Evolutionary conservation across 768 basidiomycete genomes (phyloP).

Genomic region (Pulveroboletus sp.): DNA sequence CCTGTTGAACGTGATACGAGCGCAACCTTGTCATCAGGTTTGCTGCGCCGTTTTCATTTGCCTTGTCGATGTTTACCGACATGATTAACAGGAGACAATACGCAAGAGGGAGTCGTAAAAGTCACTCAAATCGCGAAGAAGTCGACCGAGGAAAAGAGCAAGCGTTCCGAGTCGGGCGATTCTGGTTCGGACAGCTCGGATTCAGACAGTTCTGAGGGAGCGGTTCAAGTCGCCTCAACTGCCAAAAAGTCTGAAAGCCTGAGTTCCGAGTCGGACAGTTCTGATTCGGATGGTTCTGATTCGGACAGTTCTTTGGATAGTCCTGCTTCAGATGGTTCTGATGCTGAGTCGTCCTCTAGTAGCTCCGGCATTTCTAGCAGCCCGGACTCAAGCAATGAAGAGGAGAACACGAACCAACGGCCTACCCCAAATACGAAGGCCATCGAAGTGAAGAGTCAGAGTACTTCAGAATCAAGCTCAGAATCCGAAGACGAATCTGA

Average conservation of each 20-base stretch:
- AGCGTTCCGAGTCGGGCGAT: conserved; percentile 8
- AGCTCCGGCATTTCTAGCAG: conserved; percentile 3
- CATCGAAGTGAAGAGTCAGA: neutral
- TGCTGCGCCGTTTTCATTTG: neutral
- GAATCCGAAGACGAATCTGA: conserved; percentile 21
- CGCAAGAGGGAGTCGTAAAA: neutral
- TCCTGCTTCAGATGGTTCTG: conserved; percentile 13
- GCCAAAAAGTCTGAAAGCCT: too few species aligned
- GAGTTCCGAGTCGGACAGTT: conserved; percentile 16
- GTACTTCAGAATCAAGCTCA: conserved; percentile 22
- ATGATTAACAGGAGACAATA: conserved; percentile 14
- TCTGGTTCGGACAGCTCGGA: conserved; percentile 16
- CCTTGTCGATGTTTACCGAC: neutral
- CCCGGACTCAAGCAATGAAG: conserved; percentile 17
- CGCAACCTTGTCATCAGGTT: conserved; percentile 38
- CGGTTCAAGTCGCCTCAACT: too few species aligned
- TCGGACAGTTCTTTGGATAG: conserved; percentile 13
- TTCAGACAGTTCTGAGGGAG: conserved; percentile 18
- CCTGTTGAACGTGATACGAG: conserved; percentile 36
- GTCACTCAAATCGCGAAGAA: conserved; percentile 1
- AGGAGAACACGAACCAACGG: conserved; percentile 1
- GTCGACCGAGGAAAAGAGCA: conserved; percentile 1
- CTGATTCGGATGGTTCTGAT: conserved; percentile 16
- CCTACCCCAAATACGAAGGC: conserved; percentile 1
- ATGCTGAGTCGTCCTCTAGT: conserved; percentile 16